Evolutionary conservation across 371 early-diverging fungal genomes (phyloP).

Genomic region (Apophysomyces elegans): DNA sequence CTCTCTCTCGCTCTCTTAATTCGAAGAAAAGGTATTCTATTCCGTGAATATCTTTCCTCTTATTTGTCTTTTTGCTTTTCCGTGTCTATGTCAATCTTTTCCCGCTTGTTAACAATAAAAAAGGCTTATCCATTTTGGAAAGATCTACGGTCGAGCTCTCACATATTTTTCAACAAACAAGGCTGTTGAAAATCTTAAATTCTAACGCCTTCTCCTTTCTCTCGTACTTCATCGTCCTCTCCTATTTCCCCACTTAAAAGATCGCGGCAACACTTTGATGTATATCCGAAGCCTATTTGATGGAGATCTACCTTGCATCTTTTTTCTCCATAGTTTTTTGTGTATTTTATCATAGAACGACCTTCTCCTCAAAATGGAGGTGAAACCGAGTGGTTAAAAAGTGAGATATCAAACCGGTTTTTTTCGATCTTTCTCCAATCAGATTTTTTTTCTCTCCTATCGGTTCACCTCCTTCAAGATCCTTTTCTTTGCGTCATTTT

Average conservation of each 20-base stretch:
- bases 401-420: neutral
- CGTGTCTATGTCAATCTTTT: neutral
- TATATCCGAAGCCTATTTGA: slow-evolving; percentile 1
- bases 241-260: neutral
- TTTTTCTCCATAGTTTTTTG: neutral
- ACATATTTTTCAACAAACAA: neutral
- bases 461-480: neutral
- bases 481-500: slow-evolving; percentile 15
- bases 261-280: slow-evolving; percentile 6
- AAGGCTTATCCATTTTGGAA: too few species aligned
- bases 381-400: neutral
- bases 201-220: neutral
- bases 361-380: neutral
- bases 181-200: neutral
- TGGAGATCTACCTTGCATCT: slow-evolving; percentile 3
- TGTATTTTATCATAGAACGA: too few species aligned
- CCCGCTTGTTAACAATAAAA: neutral
- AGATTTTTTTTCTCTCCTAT: neutral
- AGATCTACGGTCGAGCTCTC: neutral
- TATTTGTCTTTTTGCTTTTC: neutral
- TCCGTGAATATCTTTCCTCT: neutral
- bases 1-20: too few species aligned
- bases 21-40: neutral
- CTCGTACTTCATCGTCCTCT: neutral
- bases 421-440: neutral